These are phyloP conservation scores for Fusarium bactridioides DNA, from an alignment of 2,329 filamentous ascomycete species.

Conservation along the genomic window DNA sequence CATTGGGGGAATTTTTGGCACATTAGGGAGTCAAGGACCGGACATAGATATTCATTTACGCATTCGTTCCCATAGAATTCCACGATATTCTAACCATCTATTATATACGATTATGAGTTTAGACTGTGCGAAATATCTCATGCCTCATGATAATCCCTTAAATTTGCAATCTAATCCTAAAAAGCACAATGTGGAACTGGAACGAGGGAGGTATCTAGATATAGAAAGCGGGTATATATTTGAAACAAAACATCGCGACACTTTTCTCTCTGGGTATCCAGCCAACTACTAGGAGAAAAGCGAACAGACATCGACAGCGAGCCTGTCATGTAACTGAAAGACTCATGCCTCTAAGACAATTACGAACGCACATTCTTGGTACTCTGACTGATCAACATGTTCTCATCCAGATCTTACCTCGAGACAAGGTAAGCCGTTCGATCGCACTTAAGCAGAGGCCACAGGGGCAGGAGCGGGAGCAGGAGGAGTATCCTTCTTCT, in stretches of 20 bases:
- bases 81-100: background rate
- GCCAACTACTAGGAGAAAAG: slow-evolving; percentile 41
- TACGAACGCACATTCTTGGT: background rate
- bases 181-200: background rate
- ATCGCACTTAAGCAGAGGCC: slow-evolving; percentile 30
- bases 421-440: background rate
- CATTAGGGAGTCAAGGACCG: slow-evolving; percentile 1
- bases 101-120: background rate
- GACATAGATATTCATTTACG: slow-evolving; percentile 17
- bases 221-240: slow-evolving; percentile 45
- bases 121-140: background rate
- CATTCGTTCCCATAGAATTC: slow-evolving; percentile 20
- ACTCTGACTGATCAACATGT: slow-evolving; percentile 3
- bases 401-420: background rate
- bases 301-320: slow-evolving; percentile 7
- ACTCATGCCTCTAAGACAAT: background rate
- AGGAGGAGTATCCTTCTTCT: slow-evolving; percentile 38
- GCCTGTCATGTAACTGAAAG: background rate
- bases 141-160: background rate
- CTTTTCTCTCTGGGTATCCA: slow-evolving; percentile 46
- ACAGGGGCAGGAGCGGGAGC: slow-evolving; percentile 36
- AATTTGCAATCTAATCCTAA: background rate
- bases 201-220: background rate
- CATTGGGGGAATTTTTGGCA: background rate
- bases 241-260: slow-evolving; percentile 39